Evolutionary conservation across 805 yeast genomes (phyloP).

Genomic region (Saccharomyces paradoxus): DNA sequence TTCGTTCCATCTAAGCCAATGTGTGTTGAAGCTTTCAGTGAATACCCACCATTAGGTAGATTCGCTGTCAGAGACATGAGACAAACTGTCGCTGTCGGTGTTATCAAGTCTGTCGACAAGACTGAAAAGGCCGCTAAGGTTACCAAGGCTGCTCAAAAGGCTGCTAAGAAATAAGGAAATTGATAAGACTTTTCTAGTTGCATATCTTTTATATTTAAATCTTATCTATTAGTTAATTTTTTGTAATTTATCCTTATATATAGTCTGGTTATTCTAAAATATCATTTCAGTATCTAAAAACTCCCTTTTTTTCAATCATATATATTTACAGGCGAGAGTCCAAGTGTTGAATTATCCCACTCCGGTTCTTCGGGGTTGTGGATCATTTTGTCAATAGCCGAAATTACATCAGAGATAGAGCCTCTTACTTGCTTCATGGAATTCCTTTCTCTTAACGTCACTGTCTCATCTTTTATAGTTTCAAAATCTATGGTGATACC

Average conservation of each 20-base stretch:
- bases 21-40: slow-evolving; percentile 90
- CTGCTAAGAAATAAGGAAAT: slow-evolving; percentile 26
- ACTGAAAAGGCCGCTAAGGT: slow-evolving; percentile 83
- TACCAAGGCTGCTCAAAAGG: slow-evolving; percentile 78
- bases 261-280: not conserved
- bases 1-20: slow-evolving; percentile 84
- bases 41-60: slow-evolving; percentile 97
- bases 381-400: slow-evolving; percentile 57
- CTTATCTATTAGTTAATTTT: not conserved
- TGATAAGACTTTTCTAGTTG: not conserved
- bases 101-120: slow-evolving; percentile 91
- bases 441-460: slow-evolving; percentile 94
- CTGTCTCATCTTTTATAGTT: slow-evolving; percentile 73
- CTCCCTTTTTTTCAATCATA: not conserved
- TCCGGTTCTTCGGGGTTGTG: slow-evolving; percentile 31
- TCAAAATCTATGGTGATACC: slow-evolving; percentile 96
- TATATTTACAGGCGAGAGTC: not conserved
- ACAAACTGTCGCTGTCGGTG: slow-evolving; percentile 99
- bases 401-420: slow-evolving; percentile 59
- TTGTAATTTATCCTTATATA: not conserved
- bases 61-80: slow-evolving; percentile 99
- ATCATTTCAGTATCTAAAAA: not conserved
- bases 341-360: not conserved
- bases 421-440: slow-evolving; percentile 95
- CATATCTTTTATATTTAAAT: not conserved